Percentiles rank a stretch among this genome's conserved stretches.
Evolutionary conservation across 331 rosid species (phyloP).

Genomic region (Telfairia occidentalis): DNA sequence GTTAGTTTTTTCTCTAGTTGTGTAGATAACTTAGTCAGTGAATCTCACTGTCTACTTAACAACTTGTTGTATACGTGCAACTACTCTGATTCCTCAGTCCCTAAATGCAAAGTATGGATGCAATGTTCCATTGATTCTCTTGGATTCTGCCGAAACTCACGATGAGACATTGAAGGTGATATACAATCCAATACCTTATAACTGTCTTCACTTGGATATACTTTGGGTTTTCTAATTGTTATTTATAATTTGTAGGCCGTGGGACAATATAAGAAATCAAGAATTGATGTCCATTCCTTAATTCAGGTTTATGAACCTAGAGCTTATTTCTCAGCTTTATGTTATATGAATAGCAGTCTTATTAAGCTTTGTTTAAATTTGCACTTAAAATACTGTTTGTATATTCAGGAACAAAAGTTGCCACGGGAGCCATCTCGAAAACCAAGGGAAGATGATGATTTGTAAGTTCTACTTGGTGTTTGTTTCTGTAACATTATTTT

Average conservation of each 20-base stretch:
- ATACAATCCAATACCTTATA: conserved; percentile 11
- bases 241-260: conserved; percentile 27
- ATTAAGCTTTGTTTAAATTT: neutral
- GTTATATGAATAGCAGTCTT: neutral
- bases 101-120: conserved; percentile 42
- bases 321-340: neutral
- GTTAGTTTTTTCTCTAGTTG: conserved; percentile 16
- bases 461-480: neutral
- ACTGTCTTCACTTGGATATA: conserved; percentile 11
- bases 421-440: neutral
- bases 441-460: neutral
- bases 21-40: neutral
- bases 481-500: neutral
- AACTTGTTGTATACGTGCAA: neutral
- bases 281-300: conserved; percentile 31
- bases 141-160: conserved; percentile 33
- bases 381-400: neutral
- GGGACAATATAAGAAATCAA: conserved; percentile 34
- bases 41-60: conserved; percentile 10
- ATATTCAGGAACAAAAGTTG: neutral
- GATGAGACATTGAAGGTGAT: conserved; percentile 42
- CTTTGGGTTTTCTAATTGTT: conserved; percentile 19
- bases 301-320: conserved; percentile 33
- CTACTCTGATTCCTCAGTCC: conserved; percentile 27
- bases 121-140: conserved; percentile 50